Evolutionary conservation across 2,329 filamentous ascomycete species (phyloP).

Genomic region (Tolypocladium ophioglossoides): DNA sequence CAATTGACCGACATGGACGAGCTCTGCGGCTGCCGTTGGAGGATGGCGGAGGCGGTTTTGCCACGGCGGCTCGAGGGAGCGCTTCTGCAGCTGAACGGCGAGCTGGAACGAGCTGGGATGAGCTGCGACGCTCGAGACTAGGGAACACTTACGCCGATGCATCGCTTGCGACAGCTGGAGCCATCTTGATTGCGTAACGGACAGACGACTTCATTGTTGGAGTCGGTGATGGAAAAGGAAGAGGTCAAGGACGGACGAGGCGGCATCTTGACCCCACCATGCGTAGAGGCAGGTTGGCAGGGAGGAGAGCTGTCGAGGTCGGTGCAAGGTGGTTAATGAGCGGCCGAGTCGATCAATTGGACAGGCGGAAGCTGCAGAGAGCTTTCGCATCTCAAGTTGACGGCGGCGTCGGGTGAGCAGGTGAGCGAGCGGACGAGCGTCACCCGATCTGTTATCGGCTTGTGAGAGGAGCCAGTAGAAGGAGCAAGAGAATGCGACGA

Average conservation of each 20-base stretch:
- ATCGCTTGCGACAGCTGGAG: constrained; percentile 93
- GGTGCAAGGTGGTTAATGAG: neutral
- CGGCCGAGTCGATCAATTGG: constrained; percentile 20
- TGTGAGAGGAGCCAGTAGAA: neutral
- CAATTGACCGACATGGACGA: neutral
- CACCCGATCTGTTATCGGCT: neutral
- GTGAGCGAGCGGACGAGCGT: neutral
- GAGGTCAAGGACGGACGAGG: constrained; percentile 77
- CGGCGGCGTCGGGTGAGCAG: constrained; percentile 7
- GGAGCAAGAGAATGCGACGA: neutral
- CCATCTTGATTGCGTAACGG: constrained; percentile 93
- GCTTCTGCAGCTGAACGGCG: neutral
- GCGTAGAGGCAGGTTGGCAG: constrained; percentile 20
- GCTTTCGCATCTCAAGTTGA: constrained; percentile 15
- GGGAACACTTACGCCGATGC: constrained; percentile 75
- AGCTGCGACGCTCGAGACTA: neutral
- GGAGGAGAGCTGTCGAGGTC: constrained; percentile 9
- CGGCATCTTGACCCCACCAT: constrained; percentile 70
- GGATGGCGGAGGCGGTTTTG: neutral
- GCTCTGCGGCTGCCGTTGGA: neutral
- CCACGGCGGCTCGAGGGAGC: neutral
- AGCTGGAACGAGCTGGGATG: neutral
- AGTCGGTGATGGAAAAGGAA: constrained; percentile 85
- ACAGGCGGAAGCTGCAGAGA: constrained; percentile 10
- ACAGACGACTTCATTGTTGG: constrained; percentile 94